These are phyloP conservation scores for Leccinum rimulosum DNA, from an alignment of 768 basidiomycete species.

Conservation along the genomic window DNA sequence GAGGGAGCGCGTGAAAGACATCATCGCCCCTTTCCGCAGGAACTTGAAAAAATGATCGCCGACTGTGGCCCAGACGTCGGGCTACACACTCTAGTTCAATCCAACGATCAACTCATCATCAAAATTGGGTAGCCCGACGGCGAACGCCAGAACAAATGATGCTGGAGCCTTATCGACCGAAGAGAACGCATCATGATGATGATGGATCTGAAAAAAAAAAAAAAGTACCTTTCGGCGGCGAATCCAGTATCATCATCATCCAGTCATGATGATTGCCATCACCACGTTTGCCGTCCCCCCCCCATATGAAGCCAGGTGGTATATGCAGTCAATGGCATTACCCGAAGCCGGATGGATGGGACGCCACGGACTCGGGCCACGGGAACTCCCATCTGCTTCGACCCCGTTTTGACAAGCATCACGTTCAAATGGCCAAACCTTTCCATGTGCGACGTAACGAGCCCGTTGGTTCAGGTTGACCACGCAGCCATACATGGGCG, in stretches of 20 bases:
- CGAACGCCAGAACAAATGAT: constrained; percentile 60
- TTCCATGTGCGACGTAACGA: constrained; percentile 47
- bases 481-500: constrained; percentile 36
- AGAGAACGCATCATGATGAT: no score
- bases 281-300: no score
- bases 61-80: constrained; percentile 19
- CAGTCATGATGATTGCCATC: no score
- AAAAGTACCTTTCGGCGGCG: no score
- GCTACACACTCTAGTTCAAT: constrained; percentile 2
- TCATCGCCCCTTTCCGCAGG: constrained; percentile 59
- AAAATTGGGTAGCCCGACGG: constrained; percentile 20
- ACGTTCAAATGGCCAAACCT: constrained; percentile 45
- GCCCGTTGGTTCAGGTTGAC: constrained; percentile 36
- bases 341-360: not conserved
- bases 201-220: no score
- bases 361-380: not conserved
- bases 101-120: constrained; percentile 20
- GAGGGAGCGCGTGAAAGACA: constrained; percentile 54
- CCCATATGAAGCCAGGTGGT: not conserved
- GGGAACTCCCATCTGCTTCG: constrained; percentile 37
- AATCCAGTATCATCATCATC: no score
- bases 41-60: constrained; percentile 34
- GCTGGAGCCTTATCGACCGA: constrained; percentile 29
- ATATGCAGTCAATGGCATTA: not conserved
- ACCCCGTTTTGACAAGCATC: constrained; percentile 40